Percentiles rank a stretch among this genome's conserved stretches.
These are phyloP conservation scores for Berberis thunbergii DNA, from an alignment of 164 flowering plant genomes.

Conservation along the genomic window DNA sequence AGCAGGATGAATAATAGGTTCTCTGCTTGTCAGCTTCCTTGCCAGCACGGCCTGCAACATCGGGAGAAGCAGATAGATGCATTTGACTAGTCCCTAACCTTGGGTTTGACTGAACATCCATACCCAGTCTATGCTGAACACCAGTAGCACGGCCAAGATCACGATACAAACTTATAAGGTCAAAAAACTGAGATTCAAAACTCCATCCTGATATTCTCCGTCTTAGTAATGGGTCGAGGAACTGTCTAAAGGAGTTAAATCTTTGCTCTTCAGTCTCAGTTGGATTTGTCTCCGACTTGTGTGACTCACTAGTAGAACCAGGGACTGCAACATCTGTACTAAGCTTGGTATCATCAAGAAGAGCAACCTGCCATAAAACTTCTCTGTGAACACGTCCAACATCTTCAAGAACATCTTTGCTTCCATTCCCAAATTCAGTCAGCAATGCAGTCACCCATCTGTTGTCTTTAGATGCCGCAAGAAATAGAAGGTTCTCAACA, in stretches of 20 bases:
- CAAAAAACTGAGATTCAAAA: conserved; percentile 89
- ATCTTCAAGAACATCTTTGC: conserved; percentile 87
- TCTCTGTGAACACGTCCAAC: conserved; percentile 83
- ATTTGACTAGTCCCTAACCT: conserved; percentile 37
- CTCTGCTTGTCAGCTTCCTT: conserved; percentile 57
- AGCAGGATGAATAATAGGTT: conserved; percentile 69
- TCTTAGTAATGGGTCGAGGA: conserved; percentile 80
- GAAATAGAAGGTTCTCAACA: conserved; percentile 83
- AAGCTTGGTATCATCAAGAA: conserved; percentile 72
- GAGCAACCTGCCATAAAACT: conserved; percentile 87
- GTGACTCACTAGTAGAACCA: conserved; percentile 38
- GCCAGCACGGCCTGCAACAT: conserved; percentile 21
- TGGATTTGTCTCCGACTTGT: conserved; percentile 27
- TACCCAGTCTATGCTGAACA: conserved; percentile 39
- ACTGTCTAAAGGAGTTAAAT: conserved; percentile 72
- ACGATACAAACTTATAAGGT: conserved; percentile 70
- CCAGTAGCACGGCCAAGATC: conserved; percentile 82
- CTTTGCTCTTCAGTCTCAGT: conserved; percentile 69
- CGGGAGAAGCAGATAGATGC: conserved; percentile 34
- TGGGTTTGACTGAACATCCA: conserved; percentile 40
- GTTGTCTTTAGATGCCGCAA: conserved; percentile 90
- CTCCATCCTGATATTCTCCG: conserved; percentile 80
- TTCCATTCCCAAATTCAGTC: conserved; percentile 75
- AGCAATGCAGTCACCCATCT: conserved; percentile 93
- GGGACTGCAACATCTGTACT: conserved; percentile 41